Conservation (phyloP, 1,284 basidiomycete species). For the Irpex sp. region DNA sequence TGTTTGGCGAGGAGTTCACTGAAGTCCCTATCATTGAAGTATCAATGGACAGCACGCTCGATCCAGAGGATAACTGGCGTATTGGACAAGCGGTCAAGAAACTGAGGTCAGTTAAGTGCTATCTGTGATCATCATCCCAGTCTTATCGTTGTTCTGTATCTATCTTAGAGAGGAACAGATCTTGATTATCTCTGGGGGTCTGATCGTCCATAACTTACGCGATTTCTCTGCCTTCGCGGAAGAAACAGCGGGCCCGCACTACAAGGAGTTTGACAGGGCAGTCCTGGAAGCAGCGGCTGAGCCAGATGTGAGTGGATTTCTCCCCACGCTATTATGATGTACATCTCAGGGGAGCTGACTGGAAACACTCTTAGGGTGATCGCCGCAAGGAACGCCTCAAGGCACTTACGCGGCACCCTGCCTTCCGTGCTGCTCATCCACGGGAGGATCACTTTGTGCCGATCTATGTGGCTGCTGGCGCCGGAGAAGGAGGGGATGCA, state of each 20-base stretch:
- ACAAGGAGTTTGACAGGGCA: constrained; percentile 58
- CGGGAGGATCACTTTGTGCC: constrained; percentile 74
- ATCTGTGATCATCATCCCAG: not conserved
- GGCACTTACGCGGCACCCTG: constrained; percentile 48
- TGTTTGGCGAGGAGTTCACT: constrained; percentile 65
- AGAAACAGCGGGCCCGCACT: constrained; percentile 39
- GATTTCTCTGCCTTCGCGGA: constrained; percentile 53
- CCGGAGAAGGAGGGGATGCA: constrained; percentile 54
- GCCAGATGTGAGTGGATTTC: constrained; percentile 38
- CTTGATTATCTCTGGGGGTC: constrained; percentile 67
- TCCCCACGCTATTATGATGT: constrained; percentile 16
- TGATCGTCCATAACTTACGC: constrained; percentile 64
- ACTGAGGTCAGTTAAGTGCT: constrained; percentile 40
- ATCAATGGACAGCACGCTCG: constrained; percentile 61
- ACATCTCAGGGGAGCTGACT: constrained; percentile 10
- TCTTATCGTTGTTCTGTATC: constrained; percentile 1
- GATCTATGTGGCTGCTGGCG: constrained; percentile 68
- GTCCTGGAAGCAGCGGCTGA: constrained; percentile 51
- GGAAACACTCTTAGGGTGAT: not conserved
- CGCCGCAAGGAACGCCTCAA: constrained; percentile 29
- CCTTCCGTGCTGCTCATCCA: constrained; percentile 64
- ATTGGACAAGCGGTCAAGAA: constrained; percentile 58
- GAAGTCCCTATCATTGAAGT: constrained; percentile 67
- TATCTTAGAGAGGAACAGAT: constrained; percentile 53
- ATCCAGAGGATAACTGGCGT: constrained; percentile 60